Base-by-base conservation (phyloP, 148 eudicot genomes). In the Amaranthus hypochondriacus region DNA sequence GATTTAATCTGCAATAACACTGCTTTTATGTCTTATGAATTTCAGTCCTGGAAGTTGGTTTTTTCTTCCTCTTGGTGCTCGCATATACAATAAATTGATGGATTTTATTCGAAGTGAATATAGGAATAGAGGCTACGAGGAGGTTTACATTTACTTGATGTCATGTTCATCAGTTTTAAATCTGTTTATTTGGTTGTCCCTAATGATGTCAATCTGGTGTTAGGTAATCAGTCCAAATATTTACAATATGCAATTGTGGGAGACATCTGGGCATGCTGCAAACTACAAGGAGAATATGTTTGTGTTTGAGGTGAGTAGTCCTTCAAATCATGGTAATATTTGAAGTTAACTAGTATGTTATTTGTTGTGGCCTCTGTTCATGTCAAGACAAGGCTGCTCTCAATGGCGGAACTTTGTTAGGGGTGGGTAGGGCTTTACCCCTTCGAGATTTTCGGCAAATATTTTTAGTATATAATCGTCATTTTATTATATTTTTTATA, bases 271-370 rank as follows among this genome's bases (percentile, higher is more conserved):
- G 48, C 99, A 96, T 81, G 96, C 99, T 67, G 97, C 94, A 69
- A 92, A 96, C 68, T 96, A 96, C 75, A 90, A 84, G 83, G 97
- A 96, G 83, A 96, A 96, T 74, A 96, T 96, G 99, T 96, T 96
- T 82, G 86, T 92, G 14, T 86, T 96, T 81, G 94, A 96, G 89
- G 99, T 95, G 64, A 73, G 85, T 50, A 66, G 14, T 83, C 56
- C 55, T 75, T n/a, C 6, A 67, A 9, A 66, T 54, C 55, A 9
- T 61, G 56, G 56, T 49, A 49, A 53, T 12, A 54, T 51, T 9
- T 63, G 9, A 39, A 4, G 11, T 3, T 28, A 59, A 7, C 11
- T 9, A 28, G 39, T 28, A 28, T 43, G 57, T 39, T 48, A 6
- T 48, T 75, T 21, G 54, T 28, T 56, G 44, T 42, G 50, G 51